Base-by-base conservation (phyloP, 306 rosid species). In the Corylus americana region DNA sequence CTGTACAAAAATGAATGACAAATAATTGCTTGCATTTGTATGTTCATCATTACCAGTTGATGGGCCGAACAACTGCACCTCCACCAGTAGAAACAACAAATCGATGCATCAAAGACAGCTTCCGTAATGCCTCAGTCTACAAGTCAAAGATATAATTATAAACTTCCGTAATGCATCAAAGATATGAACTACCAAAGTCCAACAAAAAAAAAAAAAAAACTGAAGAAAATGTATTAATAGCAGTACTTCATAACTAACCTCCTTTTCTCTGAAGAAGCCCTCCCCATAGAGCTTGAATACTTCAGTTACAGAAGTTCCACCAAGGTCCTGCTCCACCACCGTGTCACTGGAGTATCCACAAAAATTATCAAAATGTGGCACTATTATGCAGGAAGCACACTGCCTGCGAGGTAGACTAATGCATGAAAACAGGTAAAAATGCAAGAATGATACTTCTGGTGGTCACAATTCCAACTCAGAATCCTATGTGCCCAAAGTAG, bases 51-150 rank as follows among this genome's bases (percentile, higher is more conserved):
- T 37, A 95, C 99, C 99, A 95, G 89, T 95, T 95, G 81, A 91
- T 85, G 37, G 94, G 91, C 85, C 98, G 87, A 66, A 82, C 72
- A 76, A 95, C 99, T 25, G 87, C 97, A 74, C 98, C 99, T 81
- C 99, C 99, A 63, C 99, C 99, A 53, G 99, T 95, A 77, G 99
- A 93, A 86, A 91, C 84, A 78, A 95, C 96, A 55, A 82, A 74
- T 74, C 42, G 88, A 70, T 67, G 87, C 97, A 84, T 87, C 82
- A 75, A 77, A 78, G 98, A 93, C 66, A 91, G 81, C 85, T 90
- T 85, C 74, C 44, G 85, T 86, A 95, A 86, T 55, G 55, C 92
- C 89, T 91, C 94, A 17, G 89, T 91, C 99, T 95, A 83, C 85
- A 81, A 37, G 64, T 75, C 78, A 79, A 37, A 78, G 73, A 69